phyloP scores from a whole-genome alignment of 78 protist species.

The Chrysochromulina tobinii region DNA sequence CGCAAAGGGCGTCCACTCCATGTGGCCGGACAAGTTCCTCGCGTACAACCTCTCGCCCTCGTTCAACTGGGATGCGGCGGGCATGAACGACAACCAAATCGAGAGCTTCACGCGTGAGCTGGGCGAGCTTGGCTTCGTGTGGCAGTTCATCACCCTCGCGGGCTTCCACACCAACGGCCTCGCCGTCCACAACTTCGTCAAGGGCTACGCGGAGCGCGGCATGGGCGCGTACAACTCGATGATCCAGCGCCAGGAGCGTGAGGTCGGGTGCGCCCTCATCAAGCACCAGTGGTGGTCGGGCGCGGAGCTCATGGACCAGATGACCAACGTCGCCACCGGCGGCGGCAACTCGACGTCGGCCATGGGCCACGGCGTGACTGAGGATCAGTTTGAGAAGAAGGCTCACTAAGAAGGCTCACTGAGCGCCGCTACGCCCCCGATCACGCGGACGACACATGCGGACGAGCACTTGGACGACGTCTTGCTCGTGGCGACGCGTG shows the following conservation, averaged over 20 bases:
- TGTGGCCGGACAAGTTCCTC: slow-evolving; percentile 72
- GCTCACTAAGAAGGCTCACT: too few relatives aligned
- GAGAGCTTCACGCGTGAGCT: slow-evolving; percentile 71
- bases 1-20: slow-evolving; percentile 63
- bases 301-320: slow-evolving; percentile 58
- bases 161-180: slow-evolving; percentile 78
- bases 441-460: too few relatives aligned
- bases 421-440: too few relatives aligned
- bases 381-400: neutral
- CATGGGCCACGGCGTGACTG: slow-evolving; percentile 66
- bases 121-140: slow-evolving; percentile 78
- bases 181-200: slow-evolving; percentile 57
- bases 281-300: slow-evolving; percentile 77
- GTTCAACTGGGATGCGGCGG: slow-evolving; percentile 92
- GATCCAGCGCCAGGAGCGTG: slow-evolving; percentile 75
- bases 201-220: slow-evolving; percentile 58
- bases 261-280: slow-evolving; percentile 59
- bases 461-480: too few relatives aligned
- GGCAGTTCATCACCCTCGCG: slow-evolving; percentile 94
- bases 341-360: slow-evolving; percentile 49
- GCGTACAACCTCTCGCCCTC: slow-evolving; percentile 93
- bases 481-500: too few relatives aligned
- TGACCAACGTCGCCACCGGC: slow-evolving; percentile 36
- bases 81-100: slow-evolving; percentile 75
- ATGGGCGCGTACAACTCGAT: slow-evolving; percentile 74